Evolutionary conservation across 2,329 filamentous ascomycete genomes (phyloP).

Genomic region (Allantophomopsis cytisporea): DNA sequence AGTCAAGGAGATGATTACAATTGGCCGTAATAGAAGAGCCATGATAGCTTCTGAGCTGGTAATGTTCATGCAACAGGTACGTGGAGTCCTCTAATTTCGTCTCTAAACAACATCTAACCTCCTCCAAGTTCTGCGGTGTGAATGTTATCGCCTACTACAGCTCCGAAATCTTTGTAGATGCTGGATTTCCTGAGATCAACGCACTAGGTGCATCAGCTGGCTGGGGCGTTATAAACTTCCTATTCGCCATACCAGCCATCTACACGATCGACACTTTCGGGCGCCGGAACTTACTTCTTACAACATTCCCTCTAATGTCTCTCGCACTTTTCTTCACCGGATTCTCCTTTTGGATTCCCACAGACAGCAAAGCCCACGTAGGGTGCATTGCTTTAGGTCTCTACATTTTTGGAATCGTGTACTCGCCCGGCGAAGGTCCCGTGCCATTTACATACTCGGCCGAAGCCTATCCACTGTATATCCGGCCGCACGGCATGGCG

Average conservation of each 20-base stretch:
- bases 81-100: background rate
- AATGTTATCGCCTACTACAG: slow-evolving; percentile 48
- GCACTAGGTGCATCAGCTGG: slow-evolving; percentile 48
- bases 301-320: slow-evolving; percentile 52
- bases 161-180: slow-evolving; percentile 44
- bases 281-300: slow-evolving; percentile 46
- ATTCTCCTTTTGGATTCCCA: slow-evolving; percentile 39
- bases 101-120: background rate
- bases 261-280: slow-evolving; percentile 59
- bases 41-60: slow-evolving; percentile 46
- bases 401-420: slow-evolving; percentile 47
- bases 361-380: slow-evolving; percentile 24
- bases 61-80: slow-evolving; percentile 53
- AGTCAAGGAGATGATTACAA: slow-evolving; percentile 41
- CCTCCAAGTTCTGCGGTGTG: slow-evolving; percentile 27
- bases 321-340: slow-evolving; percentile 35
- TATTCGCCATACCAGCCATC: slow-evolving; percentile 48
- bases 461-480: slow-evolving; percentile 57
- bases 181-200: slow-evolving; percentile 32
- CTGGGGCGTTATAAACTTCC: slow-evolving; percentile 50
- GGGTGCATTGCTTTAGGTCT: slow-evolving; percentile 43
- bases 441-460: slow-evolving; percentile 57
- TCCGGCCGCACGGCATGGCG: slow-evolving; percentile 59
- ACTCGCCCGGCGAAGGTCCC: slow-evolving; percentile 52
- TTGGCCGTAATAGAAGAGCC: slow-evolving; percentile 48